Base-by-base conservation (phyloP, 345 rosid genomes). In the Xanthoceras sorbifolium region DNA sequence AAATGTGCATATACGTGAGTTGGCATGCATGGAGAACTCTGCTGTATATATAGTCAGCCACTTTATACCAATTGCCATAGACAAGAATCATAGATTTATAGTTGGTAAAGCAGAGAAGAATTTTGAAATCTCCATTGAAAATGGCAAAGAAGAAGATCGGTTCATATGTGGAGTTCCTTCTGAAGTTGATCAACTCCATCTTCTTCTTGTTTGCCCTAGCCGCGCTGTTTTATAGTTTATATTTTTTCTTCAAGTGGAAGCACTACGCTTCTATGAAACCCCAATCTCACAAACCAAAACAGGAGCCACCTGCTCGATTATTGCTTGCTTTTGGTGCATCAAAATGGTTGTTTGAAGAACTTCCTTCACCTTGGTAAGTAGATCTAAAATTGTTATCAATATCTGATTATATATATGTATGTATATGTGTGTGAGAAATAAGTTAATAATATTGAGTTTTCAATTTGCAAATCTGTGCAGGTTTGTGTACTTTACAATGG, bases 121-220 rank as follows among this genome's bases (percentile, higher is more conserved):
- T 48, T 48, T 48, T 48, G 54, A 48, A 5, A 5, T 4, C 18
- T 3, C 20, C 44, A n/a, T 11, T 38, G 50, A 66, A 22, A 66
- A 67, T 67, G 71, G 34, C 36, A 12, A 67, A 44, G 14, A 44
- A 25, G 71, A 44, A 55, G 61, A 55, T 22, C 9, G 6, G 34
- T 3, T 22, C 71, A 67, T 23, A 1, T 2, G 57, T 26, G 9
- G 55, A 67, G 71, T 20, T 67, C 32, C 18, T 67, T 22, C 34
- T 67, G 11, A 67, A 67, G 57, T 22, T 67, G 17, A 25, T 67
- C 52, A 44, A 67, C 57, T 25, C 31, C 71, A 44, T 67, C 11
- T 67, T 67, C 57, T 15, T 67, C 12, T 23, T 67, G 20, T 42
- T 67, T 42, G 26, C 52, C 26, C 29, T 40, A 23, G 46, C 50